phyloP scores from a whole-genome alignment of 768 basidiomycete species.

The Hysterangium stoloniferum region DNA sequence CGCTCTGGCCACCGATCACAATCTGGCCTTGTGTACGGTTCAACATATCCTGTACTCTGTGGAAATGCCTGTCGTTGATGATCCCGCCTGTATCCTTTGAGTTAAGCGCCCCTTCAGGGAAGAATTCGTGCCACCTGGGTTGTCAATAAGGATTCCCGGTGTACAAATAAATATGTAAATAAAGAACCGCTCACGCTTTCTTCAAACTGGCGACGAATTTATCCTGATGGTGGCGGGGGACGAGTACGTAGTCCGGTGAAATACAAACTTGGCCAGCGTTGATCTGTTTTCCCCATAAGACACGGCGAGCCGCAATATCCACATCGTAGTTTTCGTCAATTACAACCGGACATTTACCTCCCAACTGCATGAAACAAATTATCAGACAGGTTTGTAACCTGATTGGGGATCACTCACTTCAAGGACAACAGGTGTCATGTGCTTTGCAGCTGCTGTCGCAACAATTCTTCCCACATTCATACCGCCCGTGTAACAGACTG shows the following conservation, averaged over 20 bases:
- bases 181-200: slow-evolving; percentile 24
- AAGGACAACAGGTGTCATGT: slow-evolving; percentile 36
- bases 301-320: slow-evolving; percentile 52
- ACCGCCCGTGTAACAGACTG: slow-evolving; percentile 33
- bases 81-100: slow-evolving; percentile 45
- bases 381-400: background rate
- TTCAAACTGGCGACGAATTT: slow-evolving; percentile 32
- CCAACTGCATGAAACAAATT: slow-evolving; percentile 10
- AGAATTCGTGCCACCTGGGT: slow-evolving; percentile 41
- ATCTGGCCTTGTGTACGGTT: slow-evolving; percentile 59
- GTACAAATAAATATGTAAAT: slow-evolving; percentile 9
- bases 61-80: slow-evolving; percentile 44
- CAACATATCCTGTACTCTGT: slow-evolving; percentile 53
- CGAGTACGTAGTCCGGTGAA: slow-evolving; percentile 48
- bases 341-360: slow-evolving; percentile 63
- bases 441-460: slow-evolving; percentile 35
- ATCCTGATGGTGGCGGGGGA: slow-evolving; percentile 34
- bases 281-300: slow-evolving; percentile 72
- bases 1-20: slow-evolving; percentile 54
- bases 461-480: slow-evolving; percentile 37
- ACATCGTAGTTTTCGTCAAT: slow-evolving; percentile 65
- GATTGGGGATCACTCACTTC: slow-evolving; percentile 22
- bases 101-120: slow-evolving; percentile 36
- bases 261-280: slow-evolving; percentile 69
- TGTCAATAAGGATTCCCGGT: background rate